These are phyloP conservation scores for Aspergillus olivimuriae DNA, from an alignment of 495 filamentous ascomycete species.

Conservation along the genomic window DNA sequence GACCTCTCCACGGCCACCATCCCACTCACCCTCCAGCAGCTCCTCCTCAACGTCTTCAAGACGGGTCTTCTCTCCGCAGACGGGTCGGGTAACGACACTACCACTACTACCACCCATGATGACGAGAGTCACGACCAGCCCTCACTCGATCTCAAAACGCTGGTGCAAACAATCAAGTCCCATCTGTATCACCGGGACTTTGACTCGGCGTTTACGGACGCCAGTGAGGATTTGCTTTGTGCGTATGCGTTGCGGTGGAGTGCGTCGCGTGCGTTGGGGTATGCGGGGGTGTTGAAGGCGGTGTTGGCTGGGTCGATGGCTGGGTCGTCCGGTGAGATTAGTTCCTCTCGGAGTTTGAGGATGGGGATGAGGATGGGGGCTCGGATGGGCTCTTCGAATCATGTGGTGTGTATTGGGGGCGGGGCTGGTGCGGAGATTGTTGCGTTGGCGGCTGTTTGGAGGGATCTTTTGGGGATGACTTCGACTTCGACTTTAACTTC, in stretches of 20 bases:
- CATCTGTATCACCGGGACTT: slow-evolving; percentile 85
- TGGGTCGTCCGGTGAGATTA: too few species aligned
- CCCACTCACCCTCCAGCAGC: slow-evolving; percentile 58
- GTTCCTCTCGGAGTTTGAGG: too few species aligned
- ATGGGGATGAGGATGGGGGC: too few species aligned
- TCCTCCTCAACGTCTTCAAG: slow-evolving; percentile 70
- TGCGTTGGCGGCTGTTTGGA: slow-evolving; percentile 61
- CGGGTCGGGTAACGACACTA: background rate
- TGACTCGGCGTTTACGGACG: slow-evolving; percentile 61
- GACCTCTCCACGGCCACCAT: slow-evolving; percentile 29
- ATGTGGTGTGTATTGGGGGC: slow-evolving; percentile 71
- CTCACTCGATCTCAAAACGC: slow-evolving; percentile 37
- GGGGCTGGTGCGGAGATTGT: slow-evolving; percentile 81
- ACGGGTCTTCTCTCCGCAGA: slow-evolving; percentile 43
- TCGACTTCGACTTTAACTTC: background rate
- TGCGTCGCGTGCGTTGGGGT: slow-evolving; percentile 72
- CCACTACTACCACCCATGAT: background rate
- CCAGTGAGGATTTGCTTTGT: slow-evolving; percentile 54
- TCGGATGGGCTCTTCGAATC: too few species aligned
- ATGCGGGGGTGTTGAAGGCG: slow-evolving; percentile 58
- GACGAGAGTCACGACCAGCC: slow-evolving; percentile 8
- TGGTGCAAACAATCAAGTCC: slow-evolving; percentile 73
- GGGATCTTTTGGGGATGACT: slow-evolving; percentile 25
- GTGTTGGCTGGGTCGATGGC: too few species aligned
- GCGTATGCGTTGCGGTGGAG: slow-evolving; percentile 89